Evolutionary conservation across 108 stramenopile genomes (phyloP), one percentile per base, ranked within the genome.

Genomic region (Craspedostauros australis): DNA sequence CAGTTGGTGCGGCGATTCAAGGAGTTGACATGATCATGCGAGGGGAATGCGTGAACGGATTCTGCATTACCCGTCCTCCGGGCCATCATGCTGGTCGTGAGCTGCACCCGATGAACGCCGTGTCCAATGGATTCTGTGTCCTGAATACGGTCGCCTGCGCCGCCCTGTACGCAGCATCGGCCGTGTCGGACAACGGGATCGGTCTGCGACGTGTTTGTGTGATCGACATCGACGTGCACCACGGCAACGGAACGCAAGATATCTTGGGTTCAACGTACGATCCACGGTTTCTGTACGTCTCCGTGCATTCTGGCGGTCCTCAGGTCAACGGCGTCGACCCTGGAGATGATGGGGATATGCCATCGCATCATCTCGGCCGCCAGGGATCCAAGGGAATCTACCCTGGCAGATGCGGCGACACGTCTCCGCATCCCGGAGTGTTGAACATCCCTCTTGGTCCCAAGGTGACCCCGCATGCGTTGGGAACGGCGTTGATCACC

Each of bases 81-180:
- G 95, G 95, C 4, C 95, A 96, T 63, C 95, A 96, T 62, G 95
- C 95, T 6, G 95, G 95, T 41, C 68, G 72, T 16, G 76, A 77
- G 15, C 65, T 96, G 30, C 87, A 79, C 27, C 64, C 91, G 21
- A 91, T 96, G 89, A 84, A 86, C 34, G 93, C 91, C 34, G 60
- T 82, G 18, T 82, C 82, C 4, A 96, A 97, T 66, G 98, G 98
- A 2, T 99, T 98, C 58, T 99, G 97, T 66, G 62, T 99, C 9
- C 64, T 99, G 26, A 99, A 99, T 70, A 80, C 84, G 46, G 96
- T 87, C 26, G 96, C 96, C 12, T 89, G 95, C 46, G 96, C 88
- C 21, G 97, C 98, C 19, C 78, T 94, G 12, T 94, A 98, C 71
- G 98, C 98, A 26, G 73, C 88, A 29, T 46, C 88, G 21, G 73